Evolutionary conservation across 345 rosid genomes (phyloP).

Genomic region (Geranium rotundifolium): DNA sequence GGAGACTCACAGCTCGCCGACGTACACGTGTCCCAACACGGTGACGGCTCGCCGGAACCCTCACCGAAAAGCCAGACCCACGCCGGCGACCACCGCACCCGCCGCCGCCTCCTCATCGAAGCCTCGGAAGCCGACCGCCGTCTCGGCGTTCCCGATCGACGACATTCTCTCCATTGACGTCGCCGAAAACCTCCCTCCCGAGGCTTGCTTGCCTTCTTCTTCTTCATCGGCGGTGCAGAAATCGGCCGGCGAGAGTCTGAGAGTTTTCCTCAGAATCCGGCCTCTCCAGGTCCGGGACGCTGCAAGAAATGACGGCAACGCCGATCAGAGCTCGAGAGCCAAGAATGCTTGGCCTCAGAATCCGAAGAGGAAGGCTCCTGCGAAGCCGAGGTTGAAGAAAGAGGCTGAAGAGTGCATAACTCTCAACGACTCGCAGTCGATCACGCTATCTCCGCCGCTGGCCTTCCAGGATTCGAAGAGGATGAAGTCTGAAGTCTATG

Average conservation of each 20-base stretch:
- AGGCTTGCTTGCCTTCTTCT: background rate
- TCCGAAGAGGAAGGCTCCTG: conserved; percentile 29
- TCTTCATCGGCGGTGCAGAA: background rate
- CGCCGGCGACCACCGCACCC: conserved; percentile 26
- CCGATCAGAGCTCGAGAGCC: conserved; percentile 18
- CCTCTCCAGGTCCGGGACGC: conserved; percentile 19
- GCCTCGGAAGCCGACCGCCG: conserved; percentile 13
- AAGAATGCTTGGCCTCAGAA: conserved; percentile 62
- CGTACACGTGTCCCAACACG: conserved; percentile 28
- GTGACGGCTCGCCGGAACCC: conserved; percentile 70
- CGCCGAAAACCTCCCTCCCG: conserved; percentile 13
- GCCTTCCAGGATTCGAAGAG: conserved; percentile 52
- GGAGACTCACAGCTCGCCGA: conserved; percentile 18
- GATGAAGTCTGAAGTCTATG: conserved; percentile 59
- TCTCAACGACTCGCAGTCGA: conserved; percentile 42
- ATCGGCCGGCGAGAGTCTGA: conserved; percentile 28
- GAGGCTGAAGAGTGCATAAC: conserved; percentile 29
- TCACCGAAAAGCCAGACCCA: conserved; percentile 56
- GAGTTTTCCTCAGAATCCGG: conserved; percentile 54
- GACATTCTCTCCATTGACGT: conserved; percentile 42
- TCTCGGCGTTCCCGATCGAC: conserved; percentile 51
- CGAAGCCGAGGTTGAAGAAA: conserved; percentile 20
- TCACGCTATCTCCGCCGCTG: conserved; percentile 49
- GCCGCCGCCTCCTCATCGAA: conserved; percentile 10
- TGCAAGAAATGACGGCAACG: background rate